Conservation (phyloP, 805 yeast genomes). For the Myxozyma nipponensis region DNA sequence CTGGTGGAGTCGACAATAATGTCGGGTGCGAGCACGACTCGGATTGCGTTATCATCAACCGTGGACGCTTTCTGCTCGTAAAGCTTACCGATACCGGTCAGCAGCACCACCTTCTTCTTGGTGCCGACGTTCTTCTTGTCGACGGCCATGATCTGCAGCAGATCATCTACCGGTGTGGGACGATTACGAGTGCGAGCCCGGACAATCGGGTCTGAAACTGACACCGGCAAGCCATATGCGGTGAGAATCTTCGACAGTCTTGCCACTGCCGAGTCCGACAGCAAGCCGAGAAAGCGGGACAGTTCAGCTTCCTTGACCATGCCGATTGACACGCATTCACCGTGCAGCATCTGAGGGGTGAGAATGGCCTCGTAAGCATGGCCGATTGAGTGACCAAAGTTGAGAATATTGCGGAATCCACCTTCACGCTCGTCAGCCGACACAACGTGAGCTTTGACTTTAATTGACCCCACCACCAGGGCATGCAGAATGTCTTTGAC, state of each 20-base stretch:
- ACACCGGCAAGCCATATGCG: slow-evolving; percentile 81
- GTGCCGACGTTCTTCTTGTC: slow-evolving; percentile 96
- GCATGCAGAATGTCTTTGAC: slow-evolving; percentile 71
- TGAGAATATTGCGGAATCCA: slow-evolving; percentile 83
- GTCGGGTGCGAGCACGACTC: slow-evolving; percentile 80
- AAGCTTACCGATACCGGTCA: slow-evolving; percentile 83
- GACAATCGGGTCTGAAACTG: slow-evolving; percentile 68
- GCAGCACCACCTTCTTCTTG: slow-evolving; percentile 78
- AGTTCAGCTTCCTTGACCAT: slow-evolving; percentile 92
- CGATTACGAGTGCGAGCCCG: slow-evolving; percentile 65
- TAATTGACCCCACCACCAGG: slow-evolving; percentile 79
- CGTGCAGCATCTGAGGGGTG: slow-evolving; percentile 94
- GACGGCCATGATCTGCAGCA: slow-evolving; percentile 83
- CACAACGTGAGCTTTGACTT: slow-evolving; percentile 91
- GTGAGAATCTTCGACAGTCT: slow-evolving; percentile 76
- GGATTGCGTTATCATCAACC: slow-evolving; percentile 74
- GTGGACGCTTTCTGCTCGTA: slow-evolving; percentile 83
- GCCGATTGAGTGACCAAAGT: slow-evolving; percentile 96
- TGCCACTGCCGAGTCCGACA: slow-evolving; percentile 91
- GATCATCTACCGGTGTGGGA: slow-evolving; percentile 67
- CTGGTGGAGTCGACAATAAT: slow-evolving; percentile 47
- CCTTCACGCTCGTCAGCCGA: slow-evolving; percentile 93
- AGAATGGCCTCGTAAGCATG: slow-evolving; percentile 98
- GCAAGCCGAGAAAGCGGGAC: slow-evolving; percentile 82
- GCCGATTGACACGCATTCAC: slow-evolving; percentile 99